Evolutionary conservation across 805 yeast genomes (phyloP).

Genomic region (Clavispora fructus): DNA sequence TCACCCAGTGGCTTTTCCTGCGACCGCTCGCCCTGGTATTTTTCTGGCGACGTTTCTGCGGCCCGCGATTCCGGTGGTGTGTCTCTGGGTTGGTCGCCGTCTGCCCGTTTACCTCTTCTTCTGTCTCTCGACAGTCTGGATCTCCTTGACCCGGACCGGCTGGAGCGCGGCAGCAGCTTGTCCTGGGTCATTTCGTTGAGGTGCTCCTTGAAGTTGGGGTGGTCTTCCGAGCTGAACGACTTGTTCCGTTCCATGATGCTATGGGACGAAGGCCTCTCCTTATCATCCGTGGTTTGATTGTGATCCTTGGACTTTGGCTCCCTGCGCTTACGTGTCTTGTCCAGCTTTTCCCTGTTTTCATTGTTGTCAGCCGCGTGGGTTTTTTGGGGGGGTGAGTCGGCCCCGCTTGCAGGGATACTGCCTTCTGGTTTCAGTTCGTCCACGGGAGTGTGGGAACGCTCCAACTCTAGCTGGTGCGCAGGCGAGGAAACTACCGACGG

Average conservation of each 20-base stretch:
- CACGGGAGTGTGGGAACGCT: background rate
- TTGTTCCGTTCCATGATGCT: slow-evolving; percentile 1
- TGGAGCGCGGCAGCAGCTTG: background rate
- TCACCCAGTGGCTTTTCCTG: too few relatives aligned
- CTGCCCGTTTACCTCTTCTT: slow-evolving; percentile 13
- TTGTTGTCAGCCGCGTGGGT: background rate
- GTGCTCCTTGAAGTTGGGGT: slow-evolving; percentile 31
- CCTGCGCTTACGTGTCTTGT: background rate
- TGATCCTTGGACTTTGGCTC: background rate
- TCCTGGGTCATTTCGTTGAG: slow-evolving; percentile 21
- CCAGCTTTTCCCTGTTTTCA: background rate
- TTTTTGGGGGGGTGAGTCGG: background rate
- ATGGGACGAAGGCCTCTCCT: background rate
- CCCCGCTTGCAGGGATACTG: background rate
- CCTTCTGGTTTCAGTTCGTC: background rate
- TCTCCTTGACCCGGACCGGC: background rate
- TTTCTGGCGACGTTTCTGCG: background rate
- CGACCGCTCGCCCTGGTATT: too few relatives aligned
- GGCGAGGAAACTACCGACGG: slow-evolving; percentile 1
- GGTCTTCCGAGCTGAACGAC: slow-evolving; percentile 7
- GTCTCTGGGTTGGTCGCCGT: background rate
- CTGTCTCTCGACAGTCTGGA: slow-evolving; percentile 10
- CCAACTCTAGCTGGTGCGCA: background rate
- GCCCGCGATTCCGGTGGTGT: background rate
- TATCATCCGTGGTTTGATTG: background rate